Percentiles rank a stretch among this genome's conserved stretches.
phyloP scores from a whole-genome alignment of 2,329 filamentous ascomycete genomes.

The Botrytis paeoniae region DNA sequence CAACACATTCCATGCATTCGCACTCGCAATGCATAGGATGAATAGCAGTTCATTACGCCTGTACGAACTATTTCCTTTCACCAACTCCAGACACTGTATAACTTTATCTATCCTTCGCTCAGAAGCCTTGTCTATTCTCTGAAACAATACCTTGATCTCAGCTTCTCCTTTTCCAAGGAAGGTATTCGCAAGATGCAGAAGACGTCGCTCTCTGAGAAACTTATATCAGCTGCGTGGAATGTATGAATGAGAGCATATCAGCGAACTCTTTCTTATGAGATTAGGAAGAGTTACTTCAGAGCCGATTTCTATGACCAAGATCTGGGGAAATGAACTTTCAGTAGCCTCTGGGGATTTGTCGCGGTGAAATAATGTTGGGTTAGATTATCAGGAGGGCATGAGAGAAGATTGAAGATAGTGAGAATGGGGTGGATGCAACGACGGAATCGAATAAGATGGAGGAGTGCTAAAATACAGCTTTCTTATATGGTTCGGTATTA shows the following conservation, averaged over 20 bases:
- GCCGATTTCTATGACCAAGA: not conserved
- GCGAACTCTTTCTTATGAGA: not conserved
- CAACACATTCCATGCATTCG: not conserved
- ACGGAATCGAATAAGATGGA: not conserved
- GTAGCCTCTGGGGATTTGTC: not conserved
- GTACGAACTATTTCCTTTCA: conserved; percentile 51
- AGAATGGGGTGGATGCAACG: not conserved
- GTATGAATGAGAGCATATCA: not conserved
- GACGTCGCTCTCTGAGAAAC: not conserved
- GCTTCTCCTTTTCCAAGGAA: conserved; percentile 34
- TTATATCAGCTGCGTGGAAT: not conserved
- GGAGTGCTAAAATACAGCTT: not conserved
- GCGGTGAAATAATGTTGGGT: not conserved
- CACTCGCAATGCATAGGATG: conserved; percentile 38
- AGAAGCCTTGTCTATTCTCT: conserved; percentile 32
- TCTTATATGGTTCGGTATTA: not conserved
- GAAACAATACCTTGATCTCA: conserved; percentile 38
- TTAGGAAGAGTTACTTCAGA: not conserved
- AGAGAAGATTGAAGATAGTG: not conserved
- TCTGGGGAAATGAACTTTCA: not conserved
- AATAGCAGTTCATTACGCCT: conserved; percentile 54
- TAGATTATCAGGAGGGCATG: not conserved
- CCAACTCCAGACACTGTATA: conserved; percentile 51
- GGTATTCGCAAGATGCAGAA: not conserved
- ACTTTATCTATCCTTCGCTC: conserved; percentile 53